Evolutionary conservation across 2,329 filamentous ascomycete genomes (phyloP).

Genomic region (Blumeriella jaapii): DNA sequence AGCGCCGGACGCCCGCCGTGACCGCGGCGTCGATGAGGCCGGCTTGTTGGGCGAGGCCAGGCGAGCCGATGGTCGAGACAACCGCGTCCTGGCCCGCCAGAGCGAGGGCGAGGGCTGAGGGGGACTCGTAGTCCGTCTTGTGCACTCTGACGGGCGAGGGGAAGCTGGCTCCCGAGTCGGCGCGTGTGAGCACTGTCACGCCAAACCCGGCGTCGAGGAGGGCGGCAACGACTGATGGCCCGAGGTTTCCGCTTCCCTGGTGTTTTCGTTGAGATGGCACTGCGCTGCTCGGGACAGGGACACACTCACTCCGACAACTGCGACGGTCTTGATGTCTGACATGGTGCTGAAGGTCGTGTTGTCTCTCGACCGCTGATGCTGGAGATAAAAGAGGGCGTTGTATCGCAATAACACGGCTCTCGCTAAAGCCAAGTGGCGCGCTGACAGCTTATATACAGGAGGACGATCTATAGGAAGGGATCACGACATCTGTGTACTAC

Average conservation of each 20-base stretch:
- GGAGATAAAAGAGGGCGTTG: no score
- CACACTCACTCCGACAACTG: slow-evolving; percentile 17
- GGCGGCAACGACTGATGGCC: slow-evolving; percentile 16
- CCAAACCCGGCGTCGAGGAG: slow-evolving; percentile 28
- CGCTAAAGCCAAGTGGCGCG: no score
- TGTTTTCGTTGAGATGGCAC: background rate
- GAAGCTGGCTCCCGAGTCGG: slow-evolving; percentile 12
- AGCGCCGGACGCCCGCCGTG: slow-evolving; percentile 46
- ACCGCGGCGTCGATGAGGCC: slow-evolving; percentile 45
- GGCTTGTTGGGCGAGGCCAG: slow-evolving; percentile 32
- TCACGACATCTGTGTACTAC: no score
- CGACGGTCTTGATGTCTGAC: slow-evolving; percentile 18
- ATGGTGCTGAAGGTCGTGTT: no score
- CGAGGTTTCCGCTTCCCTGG: slow-evolving; percentile 18
- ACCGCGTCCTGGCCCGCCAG: slow-evolving; percentile 47
- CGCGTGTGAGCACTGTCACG: slow-evolving; percentile 38
- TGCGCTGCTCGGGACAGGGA: background rate
- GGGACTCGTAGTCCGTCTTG: slow-evolving; percentile 34
- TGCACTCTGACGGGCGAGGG: slow-evolving; percentile 30
- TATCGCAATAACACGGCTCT: no score
- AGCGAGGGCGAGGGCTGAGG: slow-evolving; percentile 32
- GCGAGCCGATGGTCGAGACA: slow-evolving; percentile 34
- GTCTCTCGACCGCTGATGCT: no score
- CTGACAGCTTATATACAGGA: no score
- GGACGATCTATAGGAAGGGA: no score